A percentile compares a stretch with the other conserved stretches of the same genome.
Conservation (phyloP, 805 yeast genomes). For the Hermanozyma aechmeae region DNA sequence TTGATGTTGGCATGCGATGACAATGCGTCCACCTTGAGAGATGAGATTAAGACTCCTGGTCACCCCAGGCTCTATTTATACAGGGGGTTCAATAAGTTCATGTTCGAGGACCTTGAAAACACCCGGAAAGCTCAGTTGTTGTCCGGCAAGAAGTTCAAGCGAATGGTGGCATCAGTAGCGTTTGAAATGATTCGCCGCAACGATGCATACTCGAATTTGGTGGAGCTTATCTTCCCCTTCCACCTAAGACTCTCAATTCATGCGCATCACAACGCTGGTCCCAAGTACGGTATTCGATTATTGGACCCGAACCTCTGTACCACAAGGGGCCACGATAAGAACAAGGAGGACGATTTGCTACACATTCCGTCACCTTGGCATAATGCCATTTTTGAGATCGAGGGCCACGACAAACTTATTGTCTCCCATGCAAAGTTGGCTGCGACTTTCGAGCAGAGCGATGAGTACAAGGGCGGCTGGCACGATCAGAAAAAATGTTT, state of each 20-base stretch:
- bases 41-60: constrained; percentile 23
- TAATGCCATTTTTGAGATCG: constrained; percentile 39
- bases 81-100: constrained; percentile 51
- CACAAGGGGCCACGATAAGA: constrained; percentile 37
- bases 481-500: constrained; percentile 7
- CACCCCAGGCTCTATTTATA: constrained; percentile 46
- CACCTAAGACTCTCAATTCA: constrained; percentile 54
- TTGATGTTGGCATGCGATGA: constrained; percentile 30
- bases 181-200: constrained; percentile 55
- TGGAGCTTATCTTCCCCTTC: constrained; percentile 50
- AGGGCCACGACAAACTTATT: constrained; percentile 18
- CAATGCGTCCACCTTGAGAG: constrained; percentile 22
- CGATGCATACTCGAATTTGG: constrained; percentile 57
- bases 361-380: constrained; percentile 68
- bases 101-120: constrained; percentile 46
- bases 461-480: constrained; percentile 11
- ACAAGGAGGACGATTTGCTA: constrained; percentile 33
- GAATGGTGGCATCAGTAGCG: constrained; percentile 42
- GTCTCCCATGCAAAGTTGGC: constrained; percentile 4
- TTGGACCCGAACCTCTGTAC: constrained; percentile 33
- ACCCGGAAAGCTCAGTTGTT: constrained; percentile 27
- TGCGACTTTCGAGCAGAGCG: constrained; percentile 2
- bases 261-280: constrained; percentile 51
- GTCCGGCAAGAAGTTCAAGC: constrained; percentile 42
- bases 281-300: constrained; percentile 48